A percentile compares a stretch with the other conserved stretches of the same genome.
phyloP scores from a whole-genome alignment of 1,284 basidiomycete genomes.

The Moesziomyces antarcticus region DNA sequence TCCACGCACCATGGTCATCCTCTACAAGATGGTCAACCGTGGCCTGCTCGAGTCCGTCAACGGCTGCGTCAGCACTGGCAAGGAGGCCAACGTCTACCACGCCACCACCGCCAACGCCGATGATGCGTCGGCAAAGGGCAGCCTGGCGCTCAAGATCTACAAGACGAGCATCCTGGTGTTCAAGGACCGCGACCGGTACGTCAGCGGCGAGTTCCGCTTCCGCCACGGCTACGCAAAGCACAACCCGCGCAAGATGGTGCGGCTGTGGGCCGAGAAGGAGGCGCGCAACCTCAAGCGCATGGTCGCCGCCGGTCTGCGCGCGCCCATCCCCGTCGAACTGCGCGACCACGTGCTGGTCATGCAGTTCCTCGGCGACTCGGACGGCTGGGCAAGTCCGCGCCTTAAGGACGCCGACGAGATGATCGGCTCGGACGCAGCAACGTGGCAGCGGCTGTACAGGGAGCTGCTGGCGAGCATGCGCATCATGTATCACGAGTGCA shows the following conservation, averaged over 20 bases:
- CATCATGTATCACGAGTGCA: constrained; percentile 87
- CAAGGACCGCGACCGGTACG: constrained; percentile 95
- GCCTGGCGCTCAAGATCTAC: constrained; percentile 87
- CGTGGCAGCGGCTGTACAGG: constrained; percentile 74
- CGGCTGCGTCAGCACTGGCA: constrained; percentile 64
- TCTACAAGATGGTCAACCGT: constrained; percentile 66
- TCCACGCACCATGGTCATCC: constrained; percentile 64
- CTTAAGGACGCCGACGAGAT: constrained; percentile 62
- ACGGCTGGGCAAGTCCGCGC: constrained; percentile 62
- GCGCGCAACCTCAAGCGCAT: constrained; percentile 93
- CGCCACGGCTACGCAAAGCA: constrained; percentile 88
- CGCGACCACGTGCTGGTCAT: constrained; percentile 97
- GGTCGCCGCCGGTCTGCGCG: constrained; percentile 81
- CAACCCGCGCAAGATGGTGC: constrained; percentile 98
- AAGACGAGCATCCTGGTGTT: constrained; percentile 98
- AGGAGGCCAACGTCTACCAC: constrained; percentile 67
- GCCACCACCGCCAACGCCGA: constrained; percentile 49
- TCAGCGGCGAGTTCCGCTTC: constrained; percentile 89
- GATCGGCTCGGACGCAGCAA: constrained; percentile 38
- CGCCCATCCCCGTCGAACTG: constrained; percentile 90
- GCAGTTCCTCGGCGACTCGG: constrained; percentile 80
- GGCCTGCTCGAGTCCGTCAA: constrained; percentile 59
- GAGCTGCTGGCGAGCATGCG: constrained; percentile 85
- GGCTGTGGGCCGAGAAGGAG: constrained; percentile 99
- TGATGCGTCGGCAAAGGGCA: constrained; percentile 17